Percentiles rank a stretch among this genome's conserved stretches.
These are phyloP conservation scores for Pterulicium gracile DNA, from an alignment of 1,284 basidiomycete genomes.

Conservation along the genomic window DNA sequence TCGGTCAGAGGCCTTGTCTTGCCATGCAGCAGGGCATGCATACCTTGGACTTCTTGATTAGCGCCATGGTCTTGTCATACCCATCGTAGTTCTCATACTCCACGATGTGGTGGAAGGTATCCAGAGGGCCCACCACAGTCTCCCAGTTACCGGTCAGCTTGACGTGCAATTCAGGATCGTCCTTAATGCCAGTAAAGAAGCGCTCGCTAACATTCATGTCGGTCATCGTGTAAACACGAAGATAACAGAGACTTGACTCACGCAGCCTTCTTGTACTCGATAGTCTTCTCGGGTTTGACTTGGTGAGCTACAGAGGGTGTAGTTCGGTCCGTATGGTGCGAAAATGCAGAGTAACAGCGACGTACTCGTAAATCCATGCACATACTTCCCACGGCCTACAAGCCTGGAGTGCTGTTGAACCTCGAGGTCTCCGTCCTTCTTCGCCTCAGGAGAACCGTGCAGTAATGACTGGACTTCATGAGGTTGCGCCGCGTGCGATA, in stretches of 20 bases:
- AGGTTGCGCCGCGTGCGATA: not conserved
- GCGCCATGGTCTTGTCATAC: conserved; percentile 59
- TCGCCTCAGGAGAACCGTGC: conserved; percentile 78
- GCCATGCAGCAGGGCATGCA: conserved; percentile 9
- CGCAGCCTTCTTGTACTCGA: conserved; percentile 82
- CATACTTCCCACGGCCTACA: conserved; percentile 80
- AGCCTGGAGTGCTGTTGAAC: conserved; percentile 73
- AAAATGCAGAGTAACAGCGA: conserved; percentile 10
- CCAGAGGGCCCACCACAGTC: conserved; percentile 76
- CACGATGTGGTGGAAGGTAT: conserved; percentile 76
- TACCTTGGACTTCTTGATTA: conserved; percentile 54
- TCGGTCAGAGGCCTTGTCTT: conserved; percentile 1
- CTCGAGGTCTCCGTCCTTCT: conserved; percentile 69
- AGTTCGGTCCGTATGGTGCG: not conserved
- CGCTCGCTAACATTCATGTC: conserved; percentile 43
- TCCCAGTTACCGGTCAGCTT: conserved; percentile 92
- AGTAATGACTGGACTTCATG: conserved; percentile 33
- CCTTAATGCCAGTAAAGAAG: conserved; percentile 72
- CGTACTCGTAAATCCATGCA: conserved; percentile 83
- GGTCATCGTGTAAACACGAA: conserved; percentile 1
- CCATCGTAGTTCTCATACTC: conserved; percentile 88
- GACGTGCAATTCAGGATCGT: conserved; percentile 62
- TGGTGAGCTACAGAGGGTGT: conserved; percentile 49
- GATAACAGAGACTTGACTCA: conserved; percentile 29
- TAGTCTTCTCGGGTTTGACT: conserved; percentile 69